These are phyloP conservation scores for Cardiospermum halicacabum DNA, from an alignment of 345 rosid species.

Conservation along the genomic window DNA sequence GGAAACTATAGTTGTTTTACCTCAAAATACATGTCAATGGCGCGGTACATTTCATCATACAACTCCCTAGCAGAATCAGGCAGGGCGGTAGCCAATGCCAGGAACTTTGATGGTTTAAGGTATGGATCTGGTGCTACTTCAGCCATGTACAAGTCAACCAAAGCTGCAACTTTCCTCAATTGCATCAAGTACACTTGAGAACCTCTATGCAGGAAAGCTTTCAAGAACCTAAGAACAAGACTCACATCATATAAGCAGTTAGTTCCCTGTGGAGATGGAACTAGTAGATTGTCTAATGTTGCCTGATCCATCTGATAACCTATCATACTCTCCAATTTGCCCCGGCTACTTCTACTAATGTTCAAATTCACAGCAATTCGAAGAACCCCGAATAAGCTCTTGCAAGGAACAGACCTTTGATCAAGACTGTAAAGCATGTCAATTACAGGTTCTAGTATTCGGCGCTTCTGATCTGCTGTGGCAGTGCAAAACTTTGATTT, in stretches of 20 bases:
- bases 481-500: conserved; percentile 47
- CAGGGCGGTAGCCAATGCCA: conserved; percentile 49
- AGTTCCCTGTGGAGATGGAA: conserved; percentile 62
- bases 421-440: conserved; percentile 55
- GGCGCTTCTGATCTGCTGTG: conserved; percentile 42
- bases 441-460: conserved; percentile 45
- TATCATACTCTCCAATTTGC: conserved; percentile 74
- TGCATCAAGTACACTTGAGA: conserved; percentile 19
- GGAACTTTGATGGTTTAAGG: conserved; percentile 63
- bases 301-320: conserved; percentile 76
- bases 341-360: conserved; percentile 42
- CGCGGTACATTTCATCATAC: conserved; percentile 56
- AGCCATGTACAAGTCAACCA: conserved; percentile 73
- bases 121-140: conserved; percentile 96
- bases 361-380: conserved; percentile 45
- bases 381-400: conserved; percentile 69
- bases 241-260: conserved; percentile 64
- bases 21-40: conserved; percentile 80
- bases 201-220: conserved; percentile 45
- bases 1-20: conserved; percentile 27
- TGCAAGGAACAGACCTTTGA: conserved; percentile 50
- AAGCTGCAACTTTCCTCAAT: conserved; percentile 54
- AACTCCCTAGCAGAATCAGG: conserved; percentile 74
- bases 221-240: conserved; percentile 61
- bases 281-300: conserved; percentile 72